Conservation (phyloP, 2,329 filamentous ascomycete species). For the Fusarium foetens region DNA sequence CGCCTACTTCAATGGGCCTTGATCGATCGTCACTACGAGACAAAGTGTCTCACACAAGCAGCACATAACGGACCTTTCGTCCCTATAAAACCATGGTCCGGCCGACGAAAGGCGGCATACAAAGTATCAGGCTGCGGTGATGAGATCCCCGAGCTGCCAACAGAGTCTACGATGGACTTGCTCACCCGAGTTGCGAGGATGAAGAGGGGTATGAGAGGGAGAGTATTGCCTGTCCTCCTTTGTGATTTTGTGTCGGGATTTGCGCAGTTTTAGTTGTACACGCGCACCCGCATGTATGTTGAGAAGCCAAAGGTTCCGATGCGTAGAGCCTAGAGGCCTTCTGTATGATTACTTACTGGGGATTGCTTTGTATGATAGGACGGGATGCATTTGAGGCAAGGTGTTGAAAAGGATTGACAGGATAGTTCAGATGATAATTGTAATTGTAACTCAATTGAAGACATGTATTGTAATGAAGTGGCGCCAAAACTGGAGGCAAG, state of each 20-base stretch:
- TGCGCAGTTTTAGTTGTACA: neutral
- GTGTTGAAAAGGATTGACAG: too few species aligned
- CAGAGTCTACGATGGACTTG: constrained; percentile 10
- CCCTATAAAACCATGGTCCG: constrained; percentile 28
- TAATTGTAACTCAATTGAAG: neutral
- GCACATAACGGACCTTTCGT: neutral
- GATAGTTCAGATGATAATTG: neutral
- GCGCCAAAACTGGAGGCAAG: too few species aligned
- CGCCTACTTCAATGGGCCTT: constrained; percentile 35
- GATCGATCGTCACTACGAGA: constrained; percentile 28
- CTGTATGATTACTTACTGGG: neutral
- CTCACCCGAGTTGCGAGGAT: constrained; percentile 3
- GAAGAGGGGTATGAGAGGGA: constrained; percentile 3
- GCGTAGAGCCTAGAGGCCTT: too few species aligned
- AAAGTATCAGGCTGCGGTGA: neutral
- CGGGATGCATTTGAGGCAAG: too few species aligned
- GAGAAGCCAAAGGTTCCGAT: neutral
- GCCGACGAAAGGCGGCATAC: constrained; percentile 23
- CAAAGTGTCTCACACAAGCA: neutral
- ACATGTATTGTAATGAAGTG: too few species aligned
- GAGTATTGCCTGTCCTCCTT: constrained; percentile 23
- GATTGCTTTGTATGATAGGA: too few species aligned
- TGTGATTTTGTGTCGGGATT: neutral
- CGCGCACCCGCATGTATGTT: neutral
- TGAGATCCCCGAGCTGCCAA: neutral